These are phyloP conservation scores for Noccaea caerulescens DNA, from an alignment of 345 rosid genomes.

Conservation along the genomic window DNA sequence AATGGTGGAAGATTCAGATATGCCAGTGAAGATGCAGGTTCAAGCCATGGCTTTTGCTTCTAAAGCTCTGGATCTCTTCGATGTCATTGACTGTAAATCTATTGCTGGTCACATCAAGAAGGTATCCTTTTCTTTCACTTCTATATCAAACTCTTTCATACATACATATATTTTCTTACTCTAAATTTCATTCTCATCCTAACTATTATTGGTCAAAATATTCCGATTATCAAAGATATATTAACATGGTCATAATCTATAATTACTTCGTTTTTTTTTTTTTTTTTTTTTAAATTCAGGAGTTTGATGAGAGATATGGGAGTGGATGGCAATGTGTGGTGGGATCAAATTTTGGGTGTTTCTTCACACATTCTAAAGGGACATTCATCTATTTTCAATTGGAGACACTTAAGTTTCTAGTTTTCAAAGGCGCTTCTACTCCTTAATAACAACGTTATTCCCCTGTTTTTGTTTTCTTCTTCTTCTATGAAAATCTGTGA, in stretches of 20 bases:
- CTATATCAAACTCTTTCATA: not conserved
- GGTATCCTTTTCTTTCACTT: conserved; percentile 39
- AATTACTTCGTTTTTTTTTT: not conserved
- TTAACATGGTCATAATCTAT: no score
- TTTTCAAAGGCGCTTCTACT: conserved; percentile 71
- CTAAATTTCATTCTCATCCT: not conserved
- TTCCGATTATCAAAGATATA: not conserved
- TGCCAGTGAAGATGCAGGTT: conserved; percentile 90
- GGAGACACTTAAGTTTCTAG: conserved; percentile 69
- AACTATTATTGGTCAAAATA: no score
- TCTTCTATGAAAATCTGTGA: conserved; percentile 1
- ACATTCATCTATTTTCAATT: conserved; percentile 70
- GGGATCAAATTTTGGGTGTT: conserved; percentile 78
- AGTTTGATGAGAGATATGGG: conserved; percentile 65
- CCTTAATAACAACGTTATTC: conserved; percentile 31
- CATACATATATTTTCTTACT: no score
- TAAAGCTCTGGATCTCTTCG: conserved; percentile 72
- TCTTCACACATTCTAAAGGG: conserved; percentile 76
- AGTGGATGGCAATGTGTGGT: conserved; percentile 86
- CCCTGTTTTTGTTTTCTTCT: not conserved
- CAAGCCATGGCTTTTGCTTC: conserved; percentile 90
- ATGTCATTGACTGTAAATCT: conserved; percentile 63
- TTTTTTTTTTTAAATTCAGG: conserved; percentile 42
- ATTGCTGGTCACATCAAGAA: conserved; percentile 72
- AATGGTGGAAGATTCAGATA: conserved; percentile 79